phyloP scores from a whole-genome alignment of 768 basidiomycete genomes.

The Tephrocybe sp. region DNA sequence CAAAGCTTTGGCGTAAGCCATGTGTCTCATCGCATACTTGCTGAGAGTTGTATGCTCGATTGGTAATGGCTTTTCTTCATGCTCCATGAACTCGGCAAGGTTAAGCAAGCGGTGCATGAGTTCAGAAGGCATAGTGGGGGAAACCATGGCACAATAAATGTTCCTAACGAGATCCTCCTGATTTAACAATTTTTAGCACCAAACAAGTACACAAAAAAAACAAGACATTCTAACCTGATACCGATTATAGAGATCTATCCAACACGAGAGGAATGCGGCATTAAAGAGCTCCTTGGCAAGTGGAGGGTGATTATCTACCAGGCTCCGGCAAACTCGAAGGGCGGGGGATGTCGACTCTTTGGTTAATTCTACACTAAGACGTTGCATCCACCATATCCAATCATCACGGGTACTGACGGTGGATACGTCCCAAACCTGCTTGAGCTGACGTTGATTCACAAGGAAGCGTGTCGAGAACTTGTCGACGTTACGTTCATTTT shows the following conservation, averaged over 20 bases:
- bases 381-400: slow-evolving; percentile 94
- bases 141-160: slow-evolving; percentile 82
- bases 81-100: slow-evolving; percentile 98
- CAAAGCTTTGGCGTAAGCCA: slow-evolving; percentile 94
- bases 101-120: slow-evolving; percentile 88
- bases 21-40: slow-evolving; percentile 88
- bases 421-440: slow-evolving; percentile 92
- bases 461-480: slow-evolving; percentile 60
- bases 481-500: slow-evolving; percentile 61
- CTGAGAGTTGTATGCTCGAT: slow-evolving; percentile 92
- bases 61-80: slow-evolving; percentile 92
- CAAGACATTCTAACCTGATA: slow-evolving; percentile 71
- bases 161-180: slow-evolving; percentile 93
- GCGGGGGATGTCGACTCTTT: slow-evolving; percentile 97
- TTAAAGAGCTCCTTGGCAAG: slow-evolving; percentile 95
- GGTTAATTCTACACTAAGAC: slow-evolving; percentile 94
- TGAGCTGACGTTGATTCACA: slow-evolving; percentile 96
- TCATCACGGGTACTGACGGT: slow-evolving; percentile 75
- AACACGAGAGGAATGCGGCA: slow-evolving; percentile 96
- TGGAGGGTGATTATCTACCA: slow-evolving; percentile 88
- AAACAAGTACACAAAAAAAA: not conserved
- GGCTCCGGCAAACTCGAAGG: slow-evolving; percentile 90
- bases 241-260: slow-evolving; percentile 92
- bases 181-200: slow-evolving; percentile 6
- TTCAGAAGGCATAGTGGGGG: slow-evolving; percentile 76